These are phyloP conservation scores for Globisporangium paroecandrum DNA, from an alignment of 352 stramenopile species.

Conservation along the genomic window DNA sequence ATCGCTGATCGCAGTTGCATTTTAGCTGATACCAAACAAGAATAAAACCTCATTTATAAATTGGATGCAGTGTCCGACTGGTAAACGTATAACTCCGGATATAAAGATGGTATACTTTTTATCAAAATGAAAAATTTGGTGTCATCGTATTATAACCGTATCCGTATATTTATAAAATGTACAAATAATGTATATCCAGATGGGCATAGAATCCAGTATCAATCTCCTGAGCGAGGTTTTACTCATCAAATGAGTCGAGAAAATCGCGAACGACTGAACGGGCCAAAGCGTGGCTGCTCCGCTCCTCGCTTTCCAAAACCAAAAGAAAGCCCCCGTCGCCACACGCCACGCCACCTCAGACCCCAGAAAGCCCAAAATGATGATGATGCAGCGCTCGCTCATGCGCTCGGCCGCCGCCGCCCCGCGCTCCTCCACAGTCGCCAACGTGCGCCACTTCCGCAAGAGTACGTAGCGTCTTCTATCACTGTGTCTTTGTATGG, in stretches of 20 bases:
- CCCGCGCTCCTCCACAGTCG: conserved; percentile 26
- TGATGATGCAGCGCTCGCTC: conserved; percentile 52
- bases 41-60: background rate
- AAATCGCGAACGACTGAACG: background rate
- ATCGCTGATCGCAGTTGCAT: background rate
- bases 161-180: background rate
- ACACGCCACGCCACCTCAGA: background rate
- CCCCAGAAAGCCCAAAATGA: conserved; percentile 7
- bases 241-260: conserved; percentile 2
- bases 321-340: conserved; percentile 12
- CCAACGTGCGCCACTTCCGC: conserved; percentile 66
- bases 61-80: no score
- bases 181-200: background rate
- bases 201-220: background rate
- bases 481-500: background rate
- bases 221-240: background rate
- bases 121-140: background rate
- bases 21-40: background rate
- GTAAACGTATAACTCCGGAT: no score
- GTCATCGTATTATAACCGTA: background rate
- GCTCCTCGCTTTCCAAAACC: conserved; percentile 1
- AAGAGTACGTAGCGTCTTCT: conserved; percentile 42
- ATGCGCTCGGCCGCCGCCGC: conserved; percentile 38
- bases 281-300: background rate
- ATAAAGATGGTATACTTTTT: no score